These are phyloP conservation scores for Tetrapisispora phaffii DNA, from an alignment of 805 yeast genomes.

Conservation along the genomic window DNA sequence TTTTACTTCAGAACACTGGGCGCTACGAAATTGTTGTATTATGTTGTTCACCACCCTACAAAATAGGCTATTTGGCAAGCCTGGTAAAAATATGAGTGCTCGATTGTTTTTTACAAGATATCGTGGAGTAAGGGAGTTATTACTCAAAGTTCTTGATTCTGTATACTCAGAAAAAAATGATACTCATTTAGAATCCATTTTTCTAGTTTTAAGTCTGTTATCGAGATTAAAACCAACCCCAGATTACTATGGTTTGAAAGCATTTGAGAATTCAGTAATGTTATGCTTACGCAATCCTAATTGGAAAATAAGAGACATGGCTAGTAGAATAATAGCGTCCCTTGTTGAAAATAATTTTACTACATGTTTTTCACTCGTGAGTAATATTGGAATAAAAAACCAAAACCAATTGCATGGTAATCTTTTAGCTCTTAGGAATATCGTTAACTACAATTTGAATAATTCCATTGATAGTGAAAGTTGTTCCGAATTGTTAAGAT, in stretches of 20 bases:
- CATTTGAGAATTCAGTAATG: slow-evolving; percentile 41
- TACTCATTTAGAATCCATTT: slow-evolving; percentile 47
- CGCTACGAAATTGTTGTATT: slow-evolving; percentile 82
- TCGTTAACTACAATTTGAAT: slow-evolving; percentile 11
- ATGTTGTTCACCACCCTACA: slow-evolving; percentile 86
- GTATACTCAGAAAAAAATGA: slow-evolving; percentile 8
- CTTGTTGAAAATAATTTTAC: slow-evolving; percentile 31
- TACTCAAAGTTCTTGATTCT: slow-evolving; percentile 37
- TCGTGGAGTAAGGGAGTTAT: slow-evolving; percentile 39
- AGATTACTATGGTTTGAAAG: slow-evolving; percentile 42
- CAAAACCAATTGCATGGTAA: slow-evolving; percentile 53
- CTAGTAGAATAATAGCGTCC: slow-evolving; percentile 59
- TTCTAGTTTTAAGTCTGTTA: slow-evolving; percentile 66
- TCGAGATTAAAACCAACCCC: slow-evolving; percentile 56
- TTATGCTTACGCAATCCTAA: slow-evolving; percentile 40
- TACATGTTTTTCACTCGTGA: slow-evolving; percentile 25
- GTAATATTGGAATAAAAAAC: slow-evolving; percentile 11
- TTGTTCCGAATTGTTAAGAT: background rate
- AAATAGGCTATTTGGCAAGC: slow-evolving; percentile 64
- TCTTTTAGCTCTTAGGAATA: slow-evolving; percentile 38
- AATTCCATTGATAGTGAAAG: background rate
- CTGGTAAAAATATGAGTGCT: slow-evolving; percentile 39
- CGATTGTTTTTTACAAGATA: slow-evolving; percentile 63
- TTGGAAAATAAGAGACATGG: slow-evolving; percentile 87
- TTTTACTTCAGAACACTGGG: slow-evolving; percentile 67